These are phyloP conservation scores for Talaromyces sp. DNA, from an alignment of 2,329 filamentous ascomycete genomes.

Conservation along the genomic window DNA sequence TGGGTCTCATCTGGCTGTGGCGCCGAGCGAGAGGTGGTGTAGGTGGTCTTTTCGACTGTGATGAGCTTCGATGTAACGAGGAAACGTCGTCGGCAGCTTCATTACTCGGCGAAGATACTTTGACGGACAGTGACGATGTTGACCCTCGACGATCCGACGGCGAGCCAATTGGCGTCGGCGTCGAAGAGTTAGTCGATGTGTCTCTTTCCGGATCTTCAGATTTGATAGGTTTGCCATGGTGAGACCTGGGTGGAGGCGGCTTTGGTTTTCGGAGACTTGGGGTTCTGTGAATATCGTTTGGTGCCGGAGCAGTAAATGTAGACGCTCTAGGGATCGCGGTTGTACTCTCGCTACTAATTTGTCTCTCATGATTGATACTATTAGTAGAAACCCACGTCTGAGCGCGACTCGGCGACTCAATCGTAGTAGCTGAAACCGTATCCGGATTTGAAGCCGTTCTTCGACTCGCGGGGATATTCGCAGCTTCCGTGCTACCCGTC, in stretches of 20 bases:
- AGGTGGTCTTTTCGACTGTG: constrained; percentile 43
- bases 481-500: constrained; percentile 60
- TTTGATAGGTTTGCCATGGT: constrained; percentile 72
- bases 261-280: constrained; percentile 53
- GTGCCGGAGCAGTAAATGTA: constrained; percentile 48
- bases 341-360: background rate
- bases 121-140: constrained; percentile 57
- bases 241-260: constrained; percentile 71
- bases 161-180: background rate
- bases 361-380: background rate
- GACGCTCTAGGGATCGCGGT: constrained; percentile 25
- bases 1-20: constrained; percentile 43
- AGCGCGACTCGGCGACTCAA: background rate
- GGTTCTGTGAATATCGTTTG: constrained; percentile 36
- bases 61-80: constrained; percentile 30
- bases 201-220: constrained; percentile 29
- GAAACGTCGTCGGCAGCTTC: constrained; percentile 16
- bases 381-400: background rate
- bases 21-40: constrained; percentile 49
- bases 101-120: constrained; percentile 33
- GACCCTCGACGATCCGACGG: constrained; percentile 46
- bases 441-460: constrained; percentile 1
- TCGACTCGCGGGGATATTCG: background rate
- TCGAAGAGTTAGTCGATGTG: background rate
- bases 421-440: background rate